Evolutionary conservation across 345 rosid species (phyloP), one percentile per base, ranked within the genome.

Genomic region (Citrus sp.): DNA sequence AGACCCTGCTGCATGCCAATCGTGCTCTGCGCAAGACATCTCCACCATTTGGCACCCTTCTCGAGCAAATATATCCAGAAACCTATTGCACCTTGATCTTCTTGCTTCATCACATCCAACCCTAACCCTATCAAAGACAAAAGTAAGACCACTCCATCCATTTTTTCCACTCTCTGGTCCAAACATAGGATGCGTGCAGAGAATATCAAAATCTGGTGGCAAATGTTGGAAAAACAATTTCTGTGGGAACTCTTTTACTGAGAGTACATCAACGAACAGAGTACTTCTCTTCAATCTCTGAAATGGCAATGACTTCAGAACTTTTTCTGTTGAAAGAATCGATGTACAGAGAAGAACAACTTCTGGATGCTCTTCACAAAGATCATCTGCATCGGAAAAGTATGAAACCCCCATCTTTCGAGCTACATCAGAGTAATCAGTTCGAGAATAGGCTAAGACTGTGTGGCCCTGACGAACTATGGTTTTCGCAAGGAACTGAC

Each of bases 21-120:
- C 98, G 77, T 94, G 97, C 80, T 94, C 96, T 54, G 89, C 87
- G 78, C 98, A 94, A 25, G 91, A 82, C 96, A 94, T 94, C 86
- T 91, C 93, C 73, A 91, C 92, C 98, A 94, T 94, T 55, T 70
- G 74, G 85, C 96, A 94, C 66, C 96, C 93, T 82, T 94, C 94
- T 40, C 75, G 83, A 21, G 91, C 89, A 81, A 92, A 94, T 64
- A 87, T 80, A 80, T 88, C 90, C 42, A 94, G 90, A 78, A 92
- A 92, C 74, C 62, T 74, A 24, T 90, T 73, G 72, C 94, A 88
- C 24, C 94, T 86, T 7, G 86, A 78, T 74, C 64, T 66, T 81
- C 96, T 82, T n/a, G 59, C 81, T 74, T 83, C 88, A 18, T 83
- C 86, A 32, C 3, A 70, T 68, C 92, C 93, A 18, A 92, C 66